A percentile compares a stretch with the other conserved stretches of the same genome.
Conservation (phyloP, 1,139 yeast genomes). For the Lodderomyces jiufengensis region DNA sequence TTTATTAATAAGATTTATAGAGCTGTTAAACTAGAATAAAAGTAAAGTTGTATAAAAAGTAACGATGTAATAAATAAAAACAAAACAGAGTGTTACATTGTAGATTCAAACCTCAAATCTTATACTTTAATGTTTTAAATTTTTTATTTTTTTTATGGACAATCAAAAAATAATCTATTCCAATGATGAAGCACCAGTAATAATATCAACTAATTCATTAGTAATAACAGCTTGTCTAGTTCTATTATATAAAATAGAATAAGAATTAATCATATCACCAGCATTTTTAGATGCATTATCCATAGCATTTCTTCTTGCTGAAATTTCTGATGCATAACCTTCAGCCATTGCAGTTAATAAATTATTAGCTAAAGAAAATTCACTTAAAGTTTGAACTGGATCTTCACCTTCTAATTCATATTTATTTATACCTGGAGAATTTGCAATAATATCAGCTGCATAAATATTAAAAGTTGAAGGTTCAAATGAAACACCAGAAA, state of each 20-base stretch:
- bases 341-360: slow-evolving; percentile 92
- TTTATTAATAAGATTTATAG: slow-evolving; percentile 59
- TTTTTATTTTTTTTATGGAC: not conserved
- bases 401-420: slow-evolving; percentile 82
- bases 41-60: no score
- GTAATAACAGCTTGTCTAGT: slow-evolving; percentile 99
- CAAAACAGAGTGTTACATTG: no score
- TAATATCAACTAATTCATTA: slow-evolving; percentile 98
- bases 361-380: slow-evolving; percentile 87
- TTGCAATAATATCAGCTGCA: slow-evolving; percentile 69
- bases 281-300: slow-evolving; percentile 99
- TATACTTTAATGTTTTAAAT: not conserved
- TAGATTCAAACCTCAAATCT: no score
- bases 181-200: slow-evolving; percentile 99
- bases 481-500: slow-evolving; percentile 85
- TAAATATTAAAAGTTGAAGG: slow-evolving; percentile 69
- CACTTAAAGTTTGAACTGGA: slow-evolving; percentile 60
- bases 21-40: slow-evolving; percentile 54
- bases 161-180: slow-evolving; percentile 50
- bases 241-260: slow-evolving; percentile 97
- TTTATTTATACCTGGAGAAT: slow-evolving; percentile 82
- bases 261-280: slow-evolving; percentile 95
- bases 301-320: slow-evolving; percentile 99
- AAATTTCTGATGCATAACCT: slow-evolving; percentile 96
- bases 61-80: no score